phyloP scores from a whole-genome alignment of 2,329 filamentous ascomycete genomes.

The Ascochyta clinopodiicola region DNA sequence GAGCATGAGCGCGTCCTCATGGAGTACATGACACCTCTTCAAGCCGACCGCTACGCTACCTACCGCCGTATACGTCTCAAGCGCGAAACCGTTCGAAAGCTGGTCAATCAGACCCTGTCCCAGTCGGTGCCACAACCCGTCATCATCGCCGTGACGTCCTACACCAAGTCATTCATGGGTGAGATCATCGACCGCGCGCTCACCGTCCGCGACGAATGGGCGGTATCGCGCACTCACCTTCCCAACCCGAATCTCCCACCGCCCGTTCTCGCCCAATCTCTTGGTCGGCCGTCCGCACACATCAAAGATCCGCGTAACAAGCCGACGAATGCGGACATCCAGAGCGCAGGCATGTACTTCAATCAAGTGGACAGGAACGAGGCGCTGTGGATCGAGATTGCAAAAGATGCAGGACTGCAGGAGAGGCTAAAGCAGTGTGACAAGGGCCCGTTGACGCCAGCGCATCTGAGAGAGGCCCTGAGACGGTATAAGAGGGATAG shows the following conservation, averaged over 20 bases:
- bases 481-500: slow-evolving; percentile 69
- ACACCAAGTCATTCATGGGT: slow-evolving; percentile 78
- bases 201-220: slow-evolving; percentile 75
- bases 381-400: slow-evolving; percentile 38
- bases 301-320: slow-evolving; percentile 36
- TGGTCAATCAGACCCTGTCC: slow-evolving; percentile 81
- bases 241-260: slow-evolving; percentile 41
- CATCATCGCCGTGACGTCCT: slow-evolving; percentile 76
- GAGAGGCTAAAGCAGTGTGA: slow-evolving; percentile 45
- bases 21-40: slow-evolving; percentile 68
- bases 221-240: slow-evolving; percentile 54
- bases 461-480: slow-evolving; percentile 76
- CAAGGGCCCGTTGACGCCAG: slow-evolving; percentile 69
- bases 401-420: slow-evolving; percentile 29
- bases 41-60: slow-evolving; percentile 73
- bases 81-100: slow-evolving; percentile 72
- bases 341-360: slow-evolving; percentile 31
- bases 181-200: slow-evolving; percentile 77
- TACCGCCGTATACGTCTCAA: slow-evolving; percentile 74
- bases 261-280: slow-evolving; percentile 32
- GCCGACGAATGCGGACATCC: slow-evolving; percentile 38
- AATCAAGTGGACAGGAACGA: slow-evolving; percentile 33
- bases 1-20: slow-evolving; percentile 69
- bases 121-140: slow-evolving; percentile 78
- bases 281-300: slow-evolving; percentile 40